Evolutionary conservation across 148 eudicot genomes (phyloP), one percentile per base, ranked within the genome.

Genomic region (Arctostaphylos glauca): DNA sequence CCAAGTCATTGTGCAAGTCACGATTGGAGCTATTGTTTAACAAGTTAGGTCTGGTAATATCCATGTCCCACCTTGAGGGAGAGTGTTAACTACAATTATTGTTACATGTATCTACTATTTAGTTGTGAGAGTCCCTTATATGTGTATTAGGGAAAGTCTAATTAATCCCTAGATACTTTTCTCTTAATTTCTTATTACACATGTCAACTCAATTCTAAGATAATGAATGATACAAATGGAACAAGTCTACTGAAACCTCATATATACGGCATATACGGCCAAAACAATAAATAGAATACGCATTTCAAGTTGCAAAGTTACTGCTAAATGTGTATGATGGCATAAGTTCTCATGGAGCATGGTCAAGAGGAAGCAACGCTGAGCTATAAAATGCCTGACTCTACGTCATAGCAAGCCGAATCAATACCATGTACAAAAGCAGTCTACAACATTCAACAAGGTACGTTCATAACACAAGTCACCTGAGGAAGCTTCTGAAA

Each of bases 351-450:
- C 46, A 60, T 43, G 25, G 56, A 38, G 53, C 81, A 60, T 41
- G 54, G 49, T 47, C 44, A 79, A 62, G 70, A 79, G n/a, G 81
- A 79, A 15, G 47, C 16, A 23, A 80, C 47, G 59, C 82, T 66
- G 54, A 80, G 82, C 46, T 12, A 66, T 74, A 80, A 66, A 15
- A 19, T 80, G 46, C 55, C 9, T 1, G 31, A 18, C 81, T 60
- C 71, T 58, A 46, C 66, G 31, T 72, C 76, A 77, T 77, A n/a
- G 25, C 38, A 25, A 9, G 19, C 59, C 23, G 19, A 59, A 50
- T n/a, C 15, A 50, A 76, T 13, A 50, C 43, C 59, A 52, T 14
- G 16, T 25, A 10, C 6, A 23, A 75, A n/a, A 75, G 9, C n/a
- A 25, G 16, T 25, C 60, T 52, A 23, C 31, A 56, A 56, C 19